These are phyloP conservation scores for Mycosphaerella arachidis DNA, from an alignment of 2,329 filamentous ascomycete species.

Conservation along the genomic window DNA sequence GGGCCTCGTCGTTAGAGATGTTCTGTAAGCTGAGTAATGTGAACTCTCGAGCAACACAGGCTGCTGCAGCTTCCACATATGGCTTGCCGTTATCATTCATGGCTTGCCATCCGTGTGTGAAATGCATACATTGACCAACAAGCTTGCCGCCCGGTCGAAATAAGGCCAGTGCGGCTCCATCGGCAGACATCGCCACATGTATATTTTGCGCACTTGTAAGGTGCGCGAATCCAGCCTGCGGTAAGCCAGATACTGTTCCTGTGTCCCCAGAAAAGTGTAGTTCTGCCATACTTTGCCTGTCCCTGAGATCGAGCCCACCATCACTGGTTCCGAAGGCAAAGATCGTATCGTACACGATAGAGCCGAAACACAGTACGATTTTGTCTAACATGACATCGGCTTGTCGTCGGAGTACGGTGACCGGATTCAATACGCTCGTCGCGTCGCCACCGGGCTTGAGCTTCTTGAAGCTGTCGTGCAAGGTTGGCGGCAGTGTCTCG, in stretches of 20 bases:
- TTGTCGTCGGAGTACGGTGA: slow-evolving; percentile 56
- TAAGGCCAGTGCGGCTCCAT: slow-evolving; percentile 43
- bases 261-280: slow-evolving; percentile 58
- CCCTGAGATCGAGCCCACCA: slow-evolving; percentile 74
- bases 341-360: slow-evolving; percentile 66
- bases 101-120: slow-evolving; percentile 28
- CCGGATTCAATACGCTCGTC: slow-evolving; percentile 15
- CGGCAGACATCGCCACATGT: slow-evolving; percentile 46
- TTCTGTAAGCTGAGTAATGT: slow-evolving; percentile 38
- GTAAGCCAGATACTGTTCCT: slow-evolving; percentile 62
- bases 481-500: slow-evolving; percentile 42
- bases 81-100: slow-evolving; percentile 27
- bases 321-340: slow-evolving; percentile 73
- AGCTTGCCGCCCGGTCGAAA: slow-evolving; percentile 43
- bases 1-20: slow-evolving; percentile 47
- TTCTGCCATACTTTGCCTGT: slow-evolving; percentile 67
- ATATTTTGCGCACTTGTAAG: slow-evolving; percentile 54
- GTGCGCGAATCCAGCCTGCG: slow-evolving; percentile 75
- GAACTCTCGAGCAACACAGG: slow-evolving; percentile 33
- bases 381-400: slow-evolving; percentile 67
- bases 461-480: slow-evolving; percentile 37
- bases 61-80: slow-evolving; percentile 29
- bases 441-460: slow-evolving; percentile 25
- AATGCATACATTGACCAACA: slow-evolving; percentile 28
- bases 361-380: slow-evolving; percentile 63